Percentiles rank a stretch among this genome's conserved stretches.
Conservation (phyloP, 129 eudicot species). For the Heracleum sosnowskyi region DNA sequence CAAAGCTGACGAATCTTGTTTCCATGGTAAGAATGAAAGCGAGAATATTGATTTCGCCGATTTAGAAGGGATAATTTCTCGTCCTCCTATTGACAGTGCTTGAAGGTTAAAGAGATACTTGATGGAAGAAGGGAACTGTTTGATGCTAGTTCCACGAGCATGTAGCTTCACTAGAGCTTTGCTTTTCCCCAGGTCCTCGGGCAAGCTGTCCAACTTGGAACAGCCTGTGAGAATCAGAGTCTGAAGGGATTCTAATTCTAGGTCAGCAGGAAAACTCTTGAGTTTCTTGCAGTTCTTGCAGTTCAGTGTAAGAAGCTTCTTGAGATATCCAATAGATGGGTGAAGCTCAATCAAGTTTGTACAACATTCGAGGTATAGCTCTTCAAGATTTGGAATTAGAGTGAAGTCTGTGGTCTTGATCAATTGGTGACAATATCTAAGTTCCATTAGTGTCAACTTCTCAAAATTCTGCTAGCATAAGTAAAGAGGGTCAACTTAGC, state of each 20-base stretch:
- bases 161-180: slow-evolving; percentile 5
- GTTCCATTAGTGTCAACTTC: slow-evolving; percentile 2
- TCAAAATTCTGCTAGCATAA: neutral
- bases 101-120: neutral
- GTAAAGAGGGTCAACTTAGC: too few species aligned
- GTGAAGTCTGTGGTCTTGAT: slow-evolving; percentile 4
- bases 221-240: neutral
- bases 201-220: neutral
- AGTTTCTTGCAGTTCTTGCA: slow-evolving; percentile 4
- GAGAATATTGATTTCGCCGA: slow-evolving; percentile 16
- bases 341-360: slow-evolving; percentile 8
- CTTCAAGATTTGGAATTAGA: slow-evolving; percentile 13
- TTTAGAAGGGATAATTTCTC: neutral
- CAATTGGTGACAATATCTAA: slow-evolving; percentile 3
- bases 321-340: neutral
- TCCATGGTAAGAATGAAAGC: slow-evolving; percentile 4
- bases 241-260: slow-evolving; percentile 7
- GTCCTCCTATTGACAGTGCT: slow-evolving; percentile 1
- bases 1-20: neutral
- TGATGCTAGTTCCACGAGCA: neutral
- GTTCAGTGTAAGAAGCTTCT: neutral
- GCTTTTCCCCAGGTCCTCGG: neutral
- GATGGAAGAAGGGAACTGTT: slow-evolving; percentile 10
- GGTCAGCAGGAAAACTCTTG: neutral
- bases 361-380: slow-evolving; percentile 8